Conservation (phyloP, 1,284 basidiomycete species). For the Apiotrichum montevideense region DNA sequence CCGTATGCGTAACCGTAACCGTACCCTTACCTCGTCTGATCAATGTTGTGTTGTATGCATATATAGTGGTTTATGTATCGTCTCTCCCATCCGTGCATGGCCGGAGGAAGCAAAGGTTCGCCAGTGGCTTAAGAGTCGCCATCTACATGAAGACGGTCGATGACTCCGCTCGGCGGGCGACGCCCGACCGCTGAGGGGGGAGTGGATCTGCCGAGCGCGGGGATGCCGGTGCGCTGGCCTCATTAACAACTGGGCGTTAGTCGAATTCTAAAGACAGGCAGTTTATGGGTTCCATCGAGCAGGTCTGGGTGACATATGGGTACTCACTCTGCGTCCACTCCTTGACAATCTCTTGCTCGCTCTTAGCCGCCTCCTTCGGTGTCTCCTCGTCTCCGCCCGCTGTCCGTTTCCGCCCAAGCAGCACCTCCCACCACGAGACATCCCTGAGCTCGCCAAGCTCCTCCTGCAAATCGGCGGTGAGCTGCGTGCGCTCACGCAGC, state of each 20-base stretch:
- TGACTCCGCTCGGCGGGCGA: conserved; percentile 5
- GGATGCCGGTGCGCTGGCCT: background rate
- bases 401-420: conserved; percentile 30
- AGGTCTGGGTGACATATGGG: background rate
- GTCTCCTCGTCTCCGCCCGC: conserved; percentile 15
- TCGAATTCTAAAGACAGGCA: background rate
- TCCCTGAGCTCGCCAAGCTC: conserved; percentile 25
- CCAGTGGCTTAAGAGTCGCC: background rate
- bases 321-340: conserved; percentile 14
- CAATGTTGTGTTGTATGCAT: conserved; percentile 15
- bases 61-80: conserved; percentile 2
- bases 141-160: conserved; percentile 9
- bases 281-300: background rate
- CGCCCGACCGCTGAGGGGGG: background rate
- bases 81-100: too few relatives aligned
- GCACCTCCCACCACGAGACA: conserved; percentile 40
- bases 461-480: conserved; percentile 7
- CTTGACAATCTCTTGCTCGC: conserved; percentile 14
- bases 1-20: too few relatives aligned
- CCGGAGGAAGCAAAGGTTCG: too few relatives aligned
- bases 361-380: conserved; percentile 17
- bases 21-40: background rate
- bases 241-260: conserved; percentile 7
- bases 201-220: background rate
- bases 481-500: conserved; percentile 30